Percentiles rank a stretch among this genome's conserved stretches.
These are phyloP conservation scores for Sphaerobolus stellatus DNA, from an alignment of 1,284 basidiomycete genomes.

Conservation along the genomic window DNA sequence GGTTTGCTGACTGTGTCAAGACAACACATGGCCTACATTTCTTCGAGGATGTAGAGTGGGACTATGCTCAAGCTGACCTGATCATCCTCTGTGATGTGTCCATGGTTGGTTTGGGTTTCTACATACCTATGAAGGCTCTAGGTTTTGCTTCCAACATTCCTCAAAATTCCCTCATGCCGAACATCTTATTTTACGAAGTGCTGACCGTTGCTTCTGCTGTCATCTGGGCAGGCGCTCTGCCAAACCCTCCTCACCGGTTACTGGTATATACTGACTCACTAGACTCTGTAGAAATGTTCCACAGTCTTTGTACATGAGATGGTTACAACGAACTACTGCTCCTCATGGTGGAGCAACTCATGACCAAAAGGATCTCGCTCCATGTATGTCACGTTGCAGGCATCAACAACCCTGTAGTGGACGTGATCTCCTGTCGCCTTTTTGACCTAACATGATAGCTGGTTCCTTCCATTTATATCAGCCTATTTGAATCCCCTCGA, in stretches of 20 bases:
- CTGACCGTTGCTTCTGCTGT: slow-evolving; percentile 26
- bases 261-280: slow-evolving; percentile 32
- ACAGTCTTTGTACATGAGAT: slow-evolving; percentile 23
- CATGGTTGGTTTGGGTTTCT: slow-evolving; percentile 30
- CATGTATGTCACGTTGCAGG: slow-evolving; percentile 30
- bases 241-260: background rate
- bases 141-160: slow-evolving; percentile 22
- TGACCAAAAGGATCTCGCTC: slow-evolving; percentile 20
- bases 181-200: slow-evolving; percentile 34
- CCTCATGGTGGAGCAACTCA: slow-evolving; percentile 21
- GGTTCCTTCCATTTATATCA: no score
- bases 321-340: slow-evolving; percentile 35
- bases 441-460: no score
- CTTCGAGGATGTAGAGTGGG: no score
- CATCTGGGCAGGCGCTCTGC: background rate
- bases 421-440: slow-evolving; percentile 24
- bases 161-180: background rate
- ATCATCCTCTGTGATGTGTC: slow-evolving; percentile 33
- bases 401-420: slow-evolving; percentile 21
- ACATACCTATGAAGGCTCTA: slow-evolving; percentile 17
- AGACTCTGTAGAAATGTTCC: slow-evolving; percentile 35
- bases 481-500: slow-evolving; percentile 21
- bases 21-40: no score
- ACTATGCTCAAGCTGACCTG: no score
- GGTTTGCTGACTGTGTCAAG: no score